These are phyloP conservation scores for Zygoascus hellenicus DNA, from an alignment of 1,139 yeast genomes.

Conservation along the genomic window DNA sequence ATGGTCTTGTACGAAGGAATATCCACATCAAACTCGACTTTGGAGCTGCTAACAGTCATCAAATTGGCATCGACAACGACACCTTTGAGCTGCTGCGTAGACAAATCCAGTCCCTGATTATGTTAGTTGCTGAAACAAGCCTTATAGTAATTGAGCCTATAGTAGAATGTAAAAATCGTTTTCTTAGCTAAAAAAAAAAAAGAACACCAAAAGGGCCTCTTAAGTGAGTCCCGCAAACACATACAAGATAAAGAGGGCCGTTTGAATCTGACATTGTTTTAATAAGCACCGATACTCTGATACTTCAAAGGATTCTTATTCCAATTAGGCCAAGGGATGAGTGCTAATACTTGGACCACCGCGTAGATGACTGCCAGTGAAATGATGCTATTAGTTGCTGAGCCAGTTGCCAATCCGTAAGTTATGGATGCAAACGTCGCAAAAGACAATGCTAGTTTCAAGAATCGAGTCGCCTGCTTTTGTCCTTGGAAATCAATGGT, in stretches of 20 bases:
- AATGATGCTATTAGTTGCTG: conserved; percentile 37
- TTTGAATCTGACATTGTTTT: not conserved
- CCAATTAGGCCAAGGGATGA: conserved; percentile 55
- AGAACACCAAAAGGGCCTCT: too few species aligned
- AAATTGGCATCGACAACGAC: conserved; percentile 56
- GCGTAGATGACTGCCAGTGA: conserved; percentile 38
- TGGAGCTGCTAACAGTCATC: conserved; percentile 49
- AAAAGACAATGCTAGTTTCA: conserved; percentile 24
- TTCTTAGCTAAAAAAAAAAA: not conserved
- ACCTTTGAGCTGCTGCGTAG: conserved; percentile 84
- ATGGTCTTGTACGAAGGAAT: conserved; percentile 52
- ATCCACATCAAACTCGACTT: conserved; percentile 68
- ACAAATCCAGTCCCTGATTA: conserved; percentile 64
- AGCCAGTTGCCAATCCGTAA: conserved; percentile 43
- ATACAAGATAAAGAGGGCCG: conserved; percentile 1
- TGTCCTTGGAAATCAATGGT: conserved; percentile 64
- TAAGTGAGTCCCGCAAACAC: not conserved
- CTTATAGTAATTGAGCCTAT: not conserved
- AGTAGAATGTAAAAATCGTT: not conserved
- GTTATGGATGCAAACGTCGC: conserved; percentile 41
- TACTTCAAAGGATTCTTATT: conserved; percentile 44
- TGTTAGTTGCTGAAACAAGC: not conserved
- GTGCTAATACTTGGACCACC: conserved; percentile 37
- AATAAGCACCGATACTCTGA: conserved; percentile 22
- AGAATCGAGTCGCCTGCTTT: conserved; percentile 35